Evolutionary conservation across 2,329 filamentous ascomycete genomes (phyloP).

Genomic region (Taxawa tesnikishii): DNA sequence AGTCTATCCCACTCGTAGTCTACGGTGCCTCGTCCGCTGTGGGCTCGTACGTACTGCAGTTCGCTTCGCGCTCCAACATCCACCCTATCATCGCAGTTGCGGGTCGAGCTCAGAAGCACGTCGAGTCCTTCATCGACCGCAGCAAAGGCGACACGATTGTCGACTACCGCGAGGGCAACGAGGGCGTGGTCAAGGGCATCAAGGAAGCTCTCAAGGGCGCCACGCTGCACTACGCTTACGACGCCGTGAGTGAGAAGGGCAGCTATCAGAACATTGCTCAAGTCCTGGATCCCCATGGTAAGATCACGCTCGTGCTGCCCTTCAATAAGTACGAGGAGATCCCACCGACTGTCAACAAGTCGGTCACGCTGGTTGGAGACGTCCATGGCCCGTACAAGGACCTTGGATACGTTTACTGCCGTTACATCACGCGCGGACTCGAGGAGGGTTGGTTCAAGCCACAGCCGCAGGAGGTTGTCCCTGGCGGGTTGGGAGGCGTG

Average conservation of each 20-base stretch:
- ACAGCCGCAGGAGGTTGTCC: conserved; percentile 20
- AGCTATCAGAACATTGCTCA: conserved; percentile 28
- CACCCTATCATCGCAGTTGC: conserved; percentile 31
- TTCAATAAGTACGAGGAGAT: conserved; percentile 29
- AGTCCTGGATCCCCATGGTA: conserved; percentile 27
- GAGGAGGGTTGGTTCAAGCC: conserved; percentile 23
- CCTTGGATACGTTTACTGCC: conserved; percentile 20
- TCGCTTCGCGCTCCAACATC: conserved; percentile 25
- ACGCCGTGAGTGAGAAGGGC: conserved; percentile 45
- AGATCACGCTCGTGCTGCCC: conserved; percentile 28
- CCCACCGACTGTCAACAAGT: conserved; percentile 24
- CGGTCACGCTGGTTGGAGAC: conserved; percentile 23
- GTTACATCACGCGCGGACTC: conserved; percentile 19
- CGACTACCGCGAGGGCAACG: conserved; percentile 44
- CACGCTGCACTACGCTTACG: conserved; percentile 40
- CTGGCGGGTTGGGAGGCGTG: conserved; percentile 17
- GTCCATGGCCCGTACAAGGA: conserved; percentile 19
- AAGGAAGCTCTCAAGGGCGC: conserved; percentile 26
- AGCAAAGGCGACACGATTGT: conserved; percentile 30
- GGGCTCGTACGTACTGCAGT: conserved; percentile 27
- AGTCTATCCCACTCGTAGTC: conserved; percentile 19
- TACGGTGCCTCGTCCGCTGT: conserved; percentile 30
- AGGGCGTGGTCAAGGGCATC: conserved; percentile 35
- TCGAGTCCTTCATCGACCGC: conserved; percentile 24
- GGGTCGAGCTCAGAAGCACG: conserved; percentile 23